These are phyloP conservation scores for Darksidea phi DNA, from an alignment of 495 filamentous ascomycete species.

Conservation along the genomic window DNA sequence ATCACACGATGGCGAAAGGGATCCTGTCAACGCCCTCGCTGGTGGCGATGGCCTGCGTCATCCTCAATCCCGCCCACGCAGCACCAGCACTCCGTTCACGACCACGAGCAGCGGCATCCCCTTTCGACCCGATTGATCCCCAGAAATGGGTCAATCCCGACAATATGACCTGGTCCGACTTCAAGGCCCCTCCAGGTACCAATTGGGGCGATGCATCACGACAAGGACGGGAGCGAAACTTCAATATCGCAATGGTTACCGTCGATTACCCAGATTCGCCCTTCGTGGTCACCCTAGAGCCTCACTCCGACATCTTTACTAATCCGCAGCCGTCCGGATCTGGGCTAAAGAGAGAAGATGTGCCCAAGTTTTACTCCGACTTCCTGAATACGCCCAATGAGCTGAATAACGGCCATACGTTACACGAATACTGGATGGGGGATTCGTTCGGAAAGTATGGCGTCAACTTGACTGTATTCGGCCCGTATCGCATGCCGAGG, in stretches of 20 bases:
- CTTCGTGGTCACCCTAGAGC: constrained; percentile 44
- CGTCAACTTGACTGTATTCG: constrained; percentile 48
- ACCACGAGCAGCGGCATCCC: not conserved
- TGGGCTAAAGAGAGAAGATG: constrained; percentile 39
- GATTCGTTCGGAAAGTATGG: constrained; percentile 47
- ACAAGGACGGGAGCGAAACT: constrained; percentile 41
- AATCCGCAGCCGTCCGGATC: constrained; percentile 43
- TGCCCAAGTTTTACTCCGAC: constrained; percentile 47
- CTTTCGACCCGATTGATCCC: not conserved
- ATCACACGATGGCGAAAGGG: not conserved
- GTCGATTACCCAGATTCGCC: constrained; percentile 46
- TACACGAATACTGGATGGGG: constrained; percentile 52
- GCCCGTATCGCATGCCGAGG: constrained; percentile 43
- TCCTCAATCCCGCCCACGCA: constrained; percentile 45
- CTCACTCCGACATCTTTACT: constrained; percentile 44
- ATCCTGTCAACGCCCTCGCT: not conserved
- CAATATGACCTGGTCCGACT: constrained; percentile 49
- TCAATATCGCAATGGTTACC: constrained; percentile 48
- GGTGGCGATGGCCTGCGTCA: constrained; percentile 28
- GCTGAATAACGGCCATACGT: constrained; percentile 45
- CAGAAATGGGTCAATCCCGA: constrained; percentile 44
- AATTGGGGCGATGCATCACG: constrained; percentile 42
- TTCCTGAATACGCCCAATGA: constrained; percentile 45
- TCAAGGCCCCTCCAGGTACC: constrained; percentile 40
- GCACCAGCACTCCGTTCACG: not conserved